Base-by-base conservation (phyloP, 345 rosid genomes). In the Dimocarpus longan region DNA sequence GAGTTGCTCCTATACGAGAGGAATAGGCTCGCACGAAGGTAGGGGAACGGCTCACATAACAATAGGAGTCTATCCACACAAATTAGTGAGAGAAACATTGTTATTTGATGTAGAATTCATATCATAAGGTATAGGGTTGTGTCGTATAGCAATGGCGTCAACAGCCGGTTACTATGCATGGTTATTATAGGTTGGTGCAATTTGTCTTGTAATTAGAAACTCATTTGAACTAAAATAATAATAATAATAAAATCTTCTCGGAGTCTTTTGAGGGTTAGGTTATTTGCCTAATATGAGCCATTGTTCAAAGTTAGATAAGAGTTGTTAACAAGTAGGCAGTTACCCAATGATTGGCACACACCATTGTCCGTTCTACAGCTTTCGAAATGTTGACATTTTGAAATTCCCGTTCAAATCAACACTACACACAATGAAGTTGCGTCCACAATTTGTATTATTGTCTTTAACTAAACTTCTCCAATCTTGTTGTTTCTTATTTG, bases 301-400 rank as follows among this genome's bases (percentile, higher is more conserved):
- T 62, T 63, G 54, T 78, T 48, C 66, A 66, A 79, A 39, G 76
- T 66, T 54, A 56, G 81, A 65, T 66, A 32, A 56, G 28, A 21
- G 69, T 66, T 66, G 42, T 32, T 66, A 12, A 66, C 5, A 66
- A 66, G 69, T 66, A 32, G 69, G 69, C 44, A 32, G 7, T 13
- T 10, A 28, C 1, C 69, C 69, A 37, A 54, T 54, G n/a, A 16
- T 54, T 11, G 56, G 16, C 56, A 50, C 19, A 11, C 56, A 12
- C 56, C 19, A 13, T 12, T 50, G 56, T 50, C 15, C 56, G 15
- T 50, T 50, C 15, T 50, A 50, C 15, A 4, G n/a, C n/a, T 54
- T 54, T 54, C 16, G n/a, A 4, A 16, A 52, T 4, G 3, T 52
- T 5, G 57, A 54, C n/a, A 16, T 54, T 54, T 54, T 16, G 59